Evolutionary conservation across 1,139 yeast species (phyloP).

Genomic region (Chernovozyma aurita): DNA sequence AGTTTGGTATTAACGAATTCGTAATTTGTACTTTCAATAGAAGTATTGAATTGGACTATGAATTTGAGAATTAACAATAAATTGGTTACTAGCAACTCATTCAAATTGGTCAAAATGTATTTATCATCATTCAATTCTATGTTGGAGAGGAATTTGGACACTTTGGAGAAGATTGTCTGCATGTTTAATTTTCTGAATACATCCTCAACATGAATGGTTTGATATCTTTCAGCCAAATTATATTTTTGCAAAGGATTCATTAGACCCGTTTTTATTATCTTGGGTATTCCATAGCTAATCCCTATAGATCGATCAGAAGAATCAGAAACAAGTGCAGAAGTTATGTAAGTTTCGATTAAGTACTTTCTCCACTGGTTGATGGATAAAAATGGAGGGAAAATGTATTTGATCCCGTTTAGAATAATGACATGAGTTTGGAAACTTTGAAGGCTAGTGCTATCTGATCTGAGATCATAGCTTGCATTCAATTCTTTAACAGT

Average conservation of each 20-base stretch:
- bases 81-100: slow-evolving; percentile 2
- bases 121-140: neutral
- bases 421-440: neutral
- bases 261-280: neutral
- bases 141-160: neutral
- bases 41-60: slow-evolving; percentile 3
- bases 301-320: too few relatives aligned
- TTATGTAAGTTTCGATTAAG: neutral
- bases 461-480: neutral
- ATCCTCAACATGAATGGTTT: slow-evolving; percentile 3
- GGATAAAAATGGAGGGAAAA: slow-evolving; percentile 4
- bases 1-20: neutral
- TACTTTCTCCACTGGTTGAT: slow-evolving; percentile 6
- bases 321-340: neutral
- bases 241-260: too few relatives aligned
- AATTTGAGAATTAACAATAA: slow-evolving; percentile 5
- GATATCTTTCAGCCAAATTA: neutral
- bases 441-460: too few relatives aligned
- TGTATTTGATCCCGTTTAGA: neutral
- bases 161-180: slow-evolving; percentile 3
- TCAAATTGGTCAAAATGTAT: neutral
- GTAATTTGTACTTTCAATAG: neutral
- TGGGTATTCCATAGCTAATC: neutral
- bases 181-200: slow-evolving; percentile 1
- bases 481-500: neutral